Percentiles rank a stretch among this genome's conserved stretches.
These are phyloP conservation scores for Ophiocordyceps australis DNA, from an alignment of 2,329 filamentous ascomycete species.

Conservation along the genomic window DNA sequence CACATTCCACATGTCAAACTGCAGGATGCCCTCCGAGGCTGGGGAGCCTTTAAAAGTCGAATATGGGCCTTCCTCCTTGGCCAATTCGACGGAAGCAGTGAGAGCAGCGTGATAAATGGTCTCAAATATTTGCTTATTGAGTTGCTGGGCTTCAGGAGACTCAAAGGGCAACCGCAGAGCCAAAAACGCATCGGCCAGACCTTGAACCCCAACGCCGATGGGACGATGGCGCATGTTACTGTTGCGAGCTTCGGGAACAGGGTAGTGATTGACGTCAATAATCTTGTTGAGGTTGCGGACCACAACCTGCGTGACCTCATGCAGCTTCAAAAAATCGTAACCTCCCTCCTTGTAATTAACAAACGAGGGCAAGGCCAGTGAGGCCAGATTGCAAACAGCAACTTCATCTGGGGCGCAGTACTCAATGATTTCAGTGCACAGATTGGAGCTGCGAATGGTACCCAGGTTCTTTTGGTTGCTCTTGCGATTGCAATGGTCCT, in stretches of 20 bases:
- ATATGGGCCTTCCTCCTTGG: conserved; percentile 71
- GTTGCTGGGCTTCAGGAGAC: conserved; percentile 77
- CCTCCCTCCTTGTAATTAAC: conserved; percentile 71
- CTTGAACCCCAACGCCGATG: conserved; percentile 91
- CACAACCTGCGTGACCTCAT: conserved; percentile 83
- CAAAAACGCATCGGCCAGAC: conserved; percentile 94
- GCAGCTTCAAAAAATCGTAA: conserved; percentile 94
- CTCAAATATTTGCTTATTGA: conserved; percentile 98
- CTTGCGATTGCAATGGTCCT: conserved; percentile 96
- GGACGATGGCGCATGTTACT: conserved; percentile 97
- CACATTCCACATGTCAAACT: conserved; percentile 98
- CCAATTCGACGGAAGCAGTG: conserved; percentile 74
- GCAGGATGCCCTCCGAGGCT: conserved; percentile 84
- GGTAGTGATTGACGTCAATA: conserved; percentile 96
- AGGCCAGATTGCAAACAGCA: conserved; percentile 94
- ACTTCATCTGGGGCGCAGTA: conserved; percentile 97
- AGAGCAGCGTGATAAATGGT: conserved; percentile 96
- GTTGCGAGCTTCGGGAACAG: conserved; percentile 81
- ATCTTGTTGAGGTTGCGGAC: conserved; percentile 95
- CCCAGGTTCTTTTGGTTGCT: conserved; percentile 99
- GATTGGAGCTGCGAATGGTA: conserved; percentile 94
- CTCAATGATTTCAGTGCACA: conserved; percentile 97
- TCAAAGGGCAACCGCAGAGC: conserved; percentile 94
- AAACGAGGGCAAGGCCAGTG: conserved; percentile 76
- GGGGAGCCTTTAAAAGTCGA: conserved; percentile 85